phyloP scores from a whole-genome alignment of 2,329 filamentous ascomycete genomes.

The Cercospora janseana region DNA sequence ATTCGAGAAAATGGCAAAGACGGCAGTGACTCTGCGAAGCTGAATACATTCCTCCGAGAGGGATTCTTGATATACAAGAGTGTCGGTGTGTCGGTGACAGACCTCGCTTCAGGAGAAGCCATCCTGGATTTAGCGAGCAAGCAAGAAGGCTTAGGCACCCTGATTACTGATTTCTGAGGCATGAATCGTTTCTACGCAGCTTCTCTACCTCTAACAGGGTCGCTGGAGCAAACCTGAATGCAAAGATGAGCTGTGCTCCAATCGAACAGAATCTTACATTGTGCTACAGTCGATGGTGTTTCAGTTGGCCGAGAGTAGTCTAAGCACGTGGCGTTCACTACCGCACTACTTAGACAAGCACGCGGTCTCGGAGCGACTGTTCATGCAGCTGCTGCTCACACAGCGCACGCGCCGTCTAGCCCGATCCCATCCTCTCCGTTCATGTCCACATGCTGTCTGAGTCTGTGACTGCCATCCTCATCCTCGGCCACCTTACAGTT shows the following conservation, averaged over 20 bases:
- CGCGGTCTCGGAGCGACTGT: too few species aligned
- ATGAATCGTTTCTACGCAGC: too few species aligned
- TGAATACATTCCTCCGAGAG: constrained; percentile 29
- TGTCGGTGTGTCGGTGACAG: constrained; percentile 53
- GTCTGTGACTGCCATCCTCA: constrained; percentile 7
- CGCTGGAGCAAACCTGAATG: too few species aligned
- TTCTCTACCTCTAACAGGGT: too few species aligned
- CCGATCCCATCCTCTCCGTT: constrained; percentile 10
- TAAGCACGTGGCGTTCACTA: too few species aligned
- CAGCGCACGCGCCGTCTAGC: constrained; percentile 1
- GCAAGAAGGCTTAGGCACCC: constrained; percentile 14
- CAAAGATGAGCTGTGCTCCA: too few species aligned
- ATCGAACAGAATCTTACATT: too few species aligned
- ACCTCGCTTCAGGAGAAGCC: constrained; percentile 39
- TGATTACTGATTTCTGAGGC: constrained; percentile 14
- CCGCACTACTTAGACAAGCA: too few species aligned
- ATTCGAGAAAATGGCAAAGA: neutral
- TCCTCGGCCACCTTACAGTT: constrained; percentile 55
- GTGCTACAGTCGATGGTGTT: too few species aligned
- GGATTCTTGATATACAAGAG: constrained; percentile 52
- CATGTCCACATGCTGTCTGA: constrained; percentile 12
- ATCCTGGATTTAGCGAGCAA: constrained; percentile 17
- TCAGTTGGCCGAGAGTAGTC: too few species aligned
- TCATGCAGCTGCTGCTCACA: too few species aligned
- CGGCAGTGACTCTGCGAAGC: constrained; percentile 12